These are phyloP conservation scores for Meripilus lineatus DNA, from an alignment of 1,284 basidiomycete genomes.

Conservation along the genomic window DNA sequence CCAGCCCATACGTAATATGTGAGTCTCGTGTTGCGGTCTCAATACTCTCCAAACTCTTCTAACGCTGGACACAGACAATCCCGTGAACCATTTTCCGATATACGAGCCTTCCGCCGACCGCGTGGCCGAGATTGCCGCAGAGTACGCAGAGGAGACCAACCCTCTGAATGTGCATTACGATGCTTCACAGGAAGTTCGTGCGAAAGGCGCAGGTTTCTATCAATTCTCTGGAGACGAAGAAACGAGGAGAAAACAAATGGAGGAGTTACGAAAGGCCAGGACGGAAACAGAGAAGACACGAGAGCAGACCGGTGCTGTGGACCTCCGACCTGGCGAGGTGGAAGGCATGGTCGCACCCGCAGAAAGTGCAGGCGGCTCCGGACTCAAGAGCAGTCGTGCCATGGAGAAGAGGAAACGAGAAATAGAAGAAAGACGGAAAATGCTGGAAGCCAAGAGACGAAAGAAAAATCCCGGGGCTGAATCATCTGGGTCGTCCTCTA, in stretches of 20 bases:
- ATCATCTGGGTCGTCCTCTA: not conserved
- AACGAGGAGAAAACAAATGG: conserved; percentile 72
- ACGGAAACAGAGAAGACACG: conserved; percentile 70
- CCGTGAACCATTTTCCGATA: conserved; percentile 76
- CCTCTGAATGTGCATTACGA: conserved; percentile 81
- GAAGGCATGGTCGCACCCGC: conserved; percentile 55
- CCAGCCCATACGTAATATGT: conserved; percentile 54
- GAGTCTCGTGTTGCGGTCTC: conserved; percentile 12
- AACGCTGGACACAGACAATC: conserved; percentile 51
- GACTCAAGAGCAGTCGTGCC: conserved; percentile 46
- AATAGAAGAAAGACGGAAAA: conserved; percentile 68
- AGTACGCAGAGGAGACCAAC: conserved; percentile 68
- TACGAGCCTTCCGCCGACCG: conserved; percentile 83
- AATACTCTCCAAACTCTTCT: not conserved
- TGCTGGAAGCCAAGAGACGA: conserved; percentile 77
- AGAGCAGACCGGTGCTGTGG: conserved; percentile 51
- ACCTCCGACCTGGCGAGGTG: conserved; percentile 55
- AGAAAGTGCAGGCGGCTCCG: conserved; percentile 16
- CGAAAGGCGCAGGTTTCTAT: conserved; percentile 88
- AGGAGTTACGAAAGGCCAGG: conserved; percentile 60
- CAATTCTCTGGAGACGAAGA: conserved; percentile 84
- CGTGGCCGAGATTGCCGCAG: conserved; percentile 70
- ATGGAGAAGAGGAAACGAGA: conserved; percentile 78
- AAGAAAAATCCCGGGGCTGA: conserved; percentile 35
- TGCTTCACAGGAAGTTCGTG: conserved; percentile 73